Evolutionary conservation across 2,329 filamentous ascomycete genomes (phyloP), one percentile per base, ranked within the genome.

Genomic region (Venturia carpophila): DNA sequence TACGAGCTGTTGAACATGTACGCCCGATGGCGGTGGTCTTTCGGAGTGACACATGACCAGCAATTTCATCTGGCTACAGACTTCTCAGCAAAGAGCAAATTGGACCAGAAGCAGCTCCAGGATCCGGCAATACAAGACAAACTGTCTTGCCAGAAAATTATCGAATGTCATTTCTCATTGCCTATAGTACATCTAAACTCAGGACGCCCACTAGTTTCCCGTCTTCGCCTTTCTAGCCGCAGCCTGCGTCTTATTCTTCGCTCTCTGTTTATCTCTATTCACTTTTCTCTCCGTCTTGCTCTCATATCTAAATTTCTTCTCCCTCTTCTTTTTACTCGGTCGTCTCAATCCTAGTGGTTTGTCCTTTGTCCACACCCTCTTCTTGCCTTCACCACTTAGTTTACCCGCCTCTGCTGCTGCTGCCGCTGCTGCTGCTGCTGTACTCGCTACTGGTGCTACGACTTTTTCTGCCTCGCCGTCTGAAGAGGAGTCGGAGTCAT

Each of bases 301-400:
- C 78, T 97, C 91, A 75, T 99, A 99, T 68, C 91, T 85, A 74
- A 97, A 97, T 77, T 92, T 91, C 79, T 89, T 92, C 79, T 89
- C 91, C 77, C 91, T 92, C 27, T 80, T 85, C 67, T 78, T 77
- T 63, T 78, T 78, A 21, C 52, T 58, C 27, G 52, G 52, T 19
- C 52, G 27, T 37, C 52, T 34, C 67, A 70, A 70, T 34, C 74
- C 72, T 27, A 68, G 68, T 63, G 76, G 76, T 66, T 45, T 70
- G 68, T 45, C 73, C 69, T 1, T 71, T 71, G 9, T 68, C 69
- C n/a, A 67, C 68, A 10, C 68, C 64, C 34, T 71, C 69, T 15
- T 62, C 63, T 63, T 77, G 70, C 66, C 61, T 34, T 60, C 64
- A 6, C 56, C 42, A 15, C 41, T 63, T 37, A 64, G 37, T 55